Base-by-base conservation (phyloP, 108 stramenopile species). In the Nitzschia sp. region DNA sequence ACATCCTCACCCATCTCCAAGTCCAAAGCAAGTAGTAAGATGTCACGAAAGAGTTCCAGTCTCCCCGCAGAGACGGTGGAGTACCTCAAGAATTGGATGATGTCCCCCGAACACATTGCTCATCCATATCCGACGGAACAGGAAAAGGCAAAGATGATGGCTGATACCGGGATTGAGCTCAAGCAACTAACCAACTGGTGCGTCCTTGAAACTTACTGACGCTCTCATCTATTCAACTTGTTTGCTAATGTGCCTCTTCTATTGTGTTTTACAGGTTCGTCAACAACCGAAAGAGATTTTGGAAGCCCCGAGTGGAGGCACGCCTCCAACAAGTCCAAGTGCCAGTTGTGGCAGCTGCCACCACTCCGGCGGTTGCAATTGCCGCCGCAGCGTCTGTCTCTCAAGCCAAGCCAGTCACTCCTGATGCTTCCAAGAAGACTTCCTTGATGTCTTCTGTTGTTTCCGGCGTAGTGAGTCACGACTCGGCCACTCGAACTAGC, bases 121-220 rank as follows among this genome's bases (percentile, higher is more conserved):
- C 94, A 95, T 79, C 94, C 94, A 12, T 95, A 95, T 72, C 94
- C 94, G 17, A 95, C 94, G n/a, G 94, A 95, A 58, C 87, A 86
- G 66, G 94, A 95, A 70, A 95, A 95, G 89, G 85, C 77, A 11
- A 53, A 82, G 53, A 95, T 95, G 51, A 92, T 92, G 87, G 71
- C 75, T 48, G 91, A 89, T 24, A 95, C 94, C 8, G 89, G 91
- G 21, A 95, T 95, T 61, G 89, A 90, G 66, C 71, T 95, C 25
- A 95, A 95, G 83, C 94, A 91, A 41, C 82, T 95, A 10, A 92
- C 94, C 10, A 95, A 95, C 72, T 95, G 94, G 94, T 92, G 5
- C 29, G 29, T 34, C 29, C 29, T 34, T 3, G 29, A 34, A 34
- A 34, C 29, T 34, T 5, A 34, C 29, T 34, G 29, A 34, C 29